Percentiles rank a stretch among this genome's conserved stretches.
phyloP scores from a whole-genome alignment of 169 alveolate genomes.

The Eimeria falciformis region DNA sequence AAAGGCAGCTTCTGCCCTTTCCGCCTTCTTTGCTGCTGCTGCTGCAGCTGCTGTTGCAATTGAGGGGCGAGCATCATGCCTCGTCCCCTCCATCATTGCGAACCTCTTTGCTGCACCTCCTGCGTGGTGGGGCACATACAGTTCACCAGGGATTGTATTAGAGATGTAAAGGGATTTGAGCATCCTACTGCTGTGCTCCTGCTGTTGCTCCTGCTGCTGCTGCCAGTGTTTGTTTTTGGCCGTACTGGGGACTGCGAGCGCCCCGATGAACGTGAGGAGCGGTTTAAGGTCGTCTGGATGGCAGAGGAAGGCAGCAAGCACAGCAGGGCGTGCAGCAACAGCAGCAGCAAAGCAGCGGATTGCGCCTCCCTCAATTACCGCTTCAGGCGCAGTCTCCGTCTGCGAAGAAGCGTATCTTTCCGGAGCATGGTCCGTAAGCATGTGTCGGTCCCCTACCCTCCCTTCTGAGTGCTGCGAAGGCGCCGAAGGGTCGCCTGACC shows the following conservation, averaged over 20 bases:
- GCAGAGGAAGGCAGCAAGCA: background rate
- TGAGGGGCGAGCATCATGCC: background rate
- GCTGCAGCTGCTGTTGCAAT: background rate
- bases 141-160: background rate
- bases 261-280: background rate
- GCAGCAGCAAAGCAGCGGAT: conserved; percentile 26
- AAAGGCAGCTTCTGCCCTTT: background rate
- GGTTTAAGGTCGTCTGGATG: conserved; percentile 10
- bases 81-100: background rate
- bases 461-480: too few species aligned
- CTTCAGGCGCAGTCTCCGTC: background rate
- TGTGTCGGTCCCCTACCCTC: too few species aligned
- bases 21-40: background rate
- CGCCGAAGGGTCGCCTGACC: background rate
- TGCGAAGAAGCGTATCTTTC: background rate
- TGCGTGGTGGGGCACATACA: background rate
- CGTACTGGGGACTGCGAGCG: background rate
- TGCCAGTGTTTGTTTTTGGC: background rate
- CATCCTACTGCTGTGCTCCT: background rate
- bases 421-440: background rate
- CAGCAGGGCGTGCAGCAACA: background rate
- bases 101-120: background rate
- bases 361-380: conserved; percentile 4
- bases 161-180: background rate
- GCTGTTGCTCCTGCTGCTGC: background rate